phyloP scores from a whole-genome alignment of 768 basidiomycete genomes.

The Sistotremastrum niveocremeum region DNA sequence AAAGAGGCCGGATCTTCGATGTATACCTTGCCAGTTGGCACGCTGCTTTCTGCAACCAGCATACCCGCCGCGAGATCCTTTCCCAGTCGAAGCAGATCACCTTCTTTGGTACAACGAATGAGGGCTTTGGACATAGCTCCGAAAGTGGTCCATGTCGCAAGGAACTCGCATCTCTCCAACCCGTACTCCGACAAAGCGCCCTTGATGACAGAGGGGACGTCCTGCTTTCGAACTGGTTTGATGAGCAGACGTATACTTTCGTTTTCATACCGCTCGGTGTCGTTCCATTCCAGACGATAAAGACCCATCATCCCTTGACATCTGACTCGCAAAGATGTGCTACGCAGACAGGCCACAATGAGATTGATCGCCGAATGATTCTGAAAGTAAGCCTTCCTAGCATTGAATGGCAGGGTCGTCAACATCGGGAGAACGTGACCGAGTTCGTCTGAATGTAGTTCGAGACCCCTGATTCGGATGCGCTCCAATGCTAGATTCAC shows the following conservation, averaged over 20 bases:
- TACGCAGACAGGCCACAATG: conserved; percentile 42
- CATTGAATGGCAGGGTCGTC: conserved; percentile 29
- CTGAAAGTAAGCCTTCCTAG: conserved; percentile 29
- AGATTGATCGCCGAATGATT: conserved; percentile 32
- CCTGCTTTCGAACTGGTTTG: conserved; percentile 25
- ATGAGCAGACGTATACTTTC: conserved; percentile 36
- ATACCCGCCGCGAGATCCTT: conserved; percentile 35
- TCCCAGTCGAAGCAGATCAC: conserved; percentile 39
- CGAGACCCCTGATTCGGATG: too few relatives aligned
- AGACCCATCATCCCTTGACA: conserved; percentile 39
- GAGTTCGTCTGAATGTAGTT: too few relatives aligned
- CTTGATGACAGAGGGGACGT: conserved; percentile 32
- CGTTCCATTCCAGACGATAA: conserved; percentile 28
- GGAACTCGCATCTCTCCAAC: conserved; percentile 27
- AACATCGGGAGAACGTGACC: conserved; percentile 30
- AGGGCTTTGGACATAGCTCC: too few relatives aligned
- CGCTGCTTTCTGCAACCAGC: conserved; percentile 44
- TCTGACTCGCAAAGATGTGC: conserved; percentile 38
- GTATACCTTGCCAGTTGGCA: conserved; percentile 33
- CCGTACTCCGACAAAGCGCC: conserved; percentile 39
- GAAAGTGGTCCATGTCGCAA: conserved; percentile 30
- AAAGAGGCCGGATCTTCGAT: conserved; percentile 12
- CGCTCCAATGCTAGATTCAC: too few relatives aligned
- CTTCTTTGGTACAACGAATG: conserved; percentile 24
- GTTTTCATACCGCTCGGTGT: conserved; percentile 21